Percentiles rank a stretch among this genome's conserved stretches.
Conservation (phyloP, 352 stramenopile species). For the Thalassiosira hispida region DNA sequence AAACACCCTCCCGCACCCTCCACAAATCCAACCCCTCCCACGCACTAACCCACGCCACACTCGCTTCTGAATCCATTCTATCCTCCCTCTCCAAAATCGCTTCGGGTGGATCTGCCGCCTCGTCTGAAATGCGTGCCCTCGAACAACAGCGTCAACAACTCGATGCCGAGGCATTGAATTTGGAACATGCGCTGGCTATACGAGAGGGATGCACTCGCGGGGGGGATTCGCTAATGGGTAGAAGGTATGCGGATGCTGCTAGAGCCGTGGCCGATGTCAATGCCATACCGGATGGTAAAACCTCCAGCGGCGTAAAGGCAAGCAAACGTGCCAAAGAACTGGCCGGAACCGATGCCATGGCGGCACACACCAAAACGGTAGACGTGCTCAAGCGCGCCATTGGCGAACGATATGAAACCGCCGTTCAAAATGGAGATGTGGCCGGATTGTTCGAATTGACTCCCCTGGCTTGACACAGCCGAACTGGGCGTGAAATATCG, state of each 20-base stretch:
- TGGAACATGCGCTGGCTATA: constrained; percentile 66
- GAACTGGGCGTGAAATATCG: constrained; percentile 61
- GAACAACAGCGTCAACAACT: constrained; percentile 68
- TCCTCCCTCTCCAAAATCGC: constrained; percentile 81
- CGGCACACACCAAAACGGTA: constrained; percentile 18
- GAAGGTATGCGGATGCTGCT: constrained; percentile 58
- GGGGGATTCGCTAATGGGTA: constrained; percentile 50
- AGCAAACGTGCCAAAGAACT: background rate
- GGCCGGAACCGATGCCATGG: constrained; percentile 20
- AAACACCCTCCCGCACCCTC: background rate
- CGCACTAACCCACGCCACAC: constrained; percentile 52
- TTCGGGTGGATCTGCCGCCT: constrained; percentile 74
- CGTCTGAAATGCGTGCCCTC: constrained; percentile 72
- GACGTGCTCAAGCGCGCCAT: constrained; percentile 60
- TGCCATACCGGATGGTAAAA: constrained; percentile 13
- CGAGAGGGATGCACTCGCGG: constrained; percentile 53
- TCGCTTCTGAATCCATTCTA: constrained; percentile 77
- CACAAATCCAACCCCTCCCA: constrained; percentile 32
- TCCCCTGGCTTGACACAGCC: constrained; percentile 81
- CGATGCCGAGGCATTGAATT: constrained; percentile 62
- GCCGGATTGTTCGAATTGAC: constrained; percentile 71
- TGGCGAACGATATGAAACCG: constrained; percentile 77
- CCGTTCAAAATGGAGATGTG: constrained; percentile 72
- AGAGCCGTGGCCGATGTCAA: constrained; percentile 52
- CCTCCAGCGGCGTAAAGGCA: background rate